Base-by-base conservation (phyloP, 441 rosid genomes). In the Kokia cookei region DNA sequence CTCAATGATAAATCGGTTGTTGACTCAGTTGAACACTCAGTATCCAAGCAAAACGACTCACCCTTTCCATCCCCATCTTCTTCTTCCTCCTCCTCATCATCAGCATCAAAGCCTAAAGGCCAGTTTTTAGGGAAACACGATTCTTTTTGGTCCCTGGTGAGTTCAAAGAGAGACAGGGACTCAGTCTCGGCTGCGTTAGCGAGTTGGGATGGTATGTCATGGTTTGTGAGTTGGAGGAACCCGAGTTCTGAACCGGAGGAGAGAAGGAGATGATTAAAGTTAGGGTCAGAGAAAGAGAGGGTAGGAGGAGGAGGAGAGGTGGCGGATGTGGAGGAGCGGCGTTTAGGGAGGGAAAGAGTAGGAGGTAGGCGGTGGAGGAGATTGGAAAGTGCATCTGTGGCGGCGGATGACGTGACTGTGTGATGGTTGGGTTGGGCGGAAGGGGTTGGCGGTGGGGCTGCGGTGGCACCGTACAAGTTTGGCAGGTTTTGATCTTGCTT, bases 361-460 rank as follows among this genome's bases (percentile, higher is more conserved):
- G 96, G 98, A 48, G 93, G 92, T 67, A 87, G 98, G 79, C 92
- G 93, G 79, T 80, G 84, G 77, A 88, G 79, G 75, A 91, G 93
- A 17, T 79, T 76, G 5, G 96, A 83, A 76, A 93, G 93, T 13
- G 78, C 81, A 76, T 87, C 91, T 0, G 82, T 85, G 4, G 85
- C 17, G 42, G 86, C 76, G 5, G 83, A 65, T 0, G 89, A 78
- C 17, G 86, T 55, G 22, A 76, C 51, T 22, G 10, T 73, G 64
- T 76, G 83, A 71, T 77, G 54, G 77, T 78, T 81, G 7, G 83
- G 72, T 60, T 78, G 90, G 7, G 77, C 75, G 5, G 89, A 86
- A 1, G 93, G 93, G 0, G 98, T 91, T 29, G 96, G 96, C 2
- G 94, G 93, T 6, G 97, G 96, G 17, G 97, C 95, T 19, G 86